A percentile compares a stretch with the other conserved stretches of the same genome.
phyloP scores from a whole-genome alignment of 2,329 filamentous ascomycete genomes.

The Paecilomyces sp. region DNA sequence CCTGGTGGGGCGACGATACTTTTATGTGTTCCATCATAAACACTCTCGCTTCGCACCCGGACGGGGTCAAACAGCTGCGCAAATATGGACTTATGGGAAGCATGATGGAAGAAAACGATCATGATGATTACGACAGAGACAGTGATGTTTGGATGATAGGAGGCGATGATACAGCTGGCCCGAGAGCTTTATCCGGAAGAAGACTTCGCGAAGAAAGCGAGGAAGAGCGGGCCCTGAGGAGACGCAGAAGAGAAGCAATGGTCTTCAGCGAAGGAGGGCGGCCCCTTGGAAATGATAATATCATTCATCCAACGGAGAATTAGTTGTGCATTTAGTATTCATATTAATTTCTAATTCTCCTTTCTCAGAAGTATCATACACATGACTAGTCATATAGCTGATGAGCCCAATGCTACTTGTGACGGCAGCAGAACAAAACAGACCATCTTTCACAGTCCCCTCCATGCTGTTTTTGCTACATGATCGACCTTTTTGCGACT shows the following conservation, averaged over 20 bases:
- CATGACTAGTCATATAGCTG: background rate
- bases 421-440: too few relatives aligned
- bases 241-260: slow-evolving; percentile 79
- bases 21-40: slow-evolving; percentile 38
- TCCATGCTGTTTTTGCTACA: slow-evolving; percentile 74
- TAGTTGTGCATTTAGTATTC: background rate
- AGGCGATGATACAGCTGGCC: slow-evolving; percentile 45
- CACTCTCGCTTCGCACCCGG: slow-evolving; percentile 28
- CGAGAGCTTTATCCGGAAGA: slow-evolving; percentile 24
- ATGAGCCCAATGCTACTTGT: background rate
- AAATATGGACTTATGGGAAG: slow-evolving; percentile 37
- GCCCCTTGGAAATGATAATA: slow-evolving; percentile 66
- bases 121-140: slow-evolving; percentile 46
- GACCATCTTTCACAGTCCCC: slow-evolving; percentile 45
- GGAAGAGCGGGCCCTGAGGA: slow-evolving; percentile 62
- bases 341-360: background rate
- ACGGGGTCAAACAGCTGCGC: slow-evolving; percentile 34
- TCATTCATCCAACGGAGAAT: slow-evolving; percentile 58
- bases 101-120: slow-evolving; percentile 44
- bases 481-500: slow-evolving; percentile 92
- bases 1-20: slow-evolving; percentile 35
- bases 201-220: slow-evolving; percentile 24
- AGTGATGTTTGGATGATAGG: slow-evolving; percentile 45
- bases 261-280: slow-evolving; percentile 81
- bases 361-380: background rate